Base-by-base conservation (phyloP, 2,329 filamentous ascomycete genomes). In the Curvularia spicifera region DNA sequence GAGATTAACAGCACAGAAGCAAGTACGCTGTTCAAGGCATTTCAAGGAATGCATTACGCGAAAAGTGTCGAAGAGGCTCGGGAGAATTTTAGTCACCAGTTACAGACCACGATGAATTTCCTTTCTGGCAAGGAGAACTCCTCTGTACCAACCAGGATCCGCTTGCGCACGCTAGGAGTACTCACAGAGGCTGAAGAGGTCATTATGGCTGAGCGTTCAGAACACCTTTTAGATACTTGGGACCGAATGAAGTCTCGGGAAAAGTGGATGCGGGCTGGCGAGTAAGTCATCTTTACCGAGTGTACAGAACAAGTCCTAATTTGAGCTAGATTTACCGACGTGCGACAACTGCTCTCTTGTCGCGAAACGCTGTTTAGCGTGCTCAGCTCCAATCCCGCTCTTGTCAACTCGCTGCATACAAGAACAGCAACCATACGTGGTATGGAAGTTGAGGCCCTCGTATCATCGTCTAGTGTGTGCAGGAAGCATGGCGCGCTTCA, bases 161-260 rank as follows among this genome's bases (percentile, higher is more conserved):
- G 68, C 15, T 57, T 77, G 29, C 67, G 74, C 37, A 73, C 72
- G 5, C 74, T 95, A 28, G 92, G 92, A 1, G 85, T 89, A 3
- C 76, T 98, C 58, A 87, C 90, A 0, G 94, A 98, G 72, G 84
- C 96, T 2, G 90, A 93, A 67, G 92, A 97, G 67, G 79, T 93
- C 1, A 72, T 96, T 5, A 84, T 85, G 51, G 84, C 88, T 6
- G 76, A 81, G 9, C 85, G 85, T 48, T 78, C 82, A 2, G 74
- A 84, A 0, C 85, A 92, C 45, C 76, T 96, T 37, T 80, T 87
- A 29, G 80, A 82, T 28, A 80, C 87, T 26, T 84, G 93, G 73
- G 73, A 81, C 15, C 83, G 82, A 44, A 91, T 97, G 69, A 84
- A 87, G 60, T 75, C 74, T 12, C 86, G 92, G 29, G 84, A 87